Evolutionary conservation across 192 early-diverging fungal species (phyloP), one percentile per base, ranked within the genome.

Genomic region (Backusella parvicylindrica): DNA sequence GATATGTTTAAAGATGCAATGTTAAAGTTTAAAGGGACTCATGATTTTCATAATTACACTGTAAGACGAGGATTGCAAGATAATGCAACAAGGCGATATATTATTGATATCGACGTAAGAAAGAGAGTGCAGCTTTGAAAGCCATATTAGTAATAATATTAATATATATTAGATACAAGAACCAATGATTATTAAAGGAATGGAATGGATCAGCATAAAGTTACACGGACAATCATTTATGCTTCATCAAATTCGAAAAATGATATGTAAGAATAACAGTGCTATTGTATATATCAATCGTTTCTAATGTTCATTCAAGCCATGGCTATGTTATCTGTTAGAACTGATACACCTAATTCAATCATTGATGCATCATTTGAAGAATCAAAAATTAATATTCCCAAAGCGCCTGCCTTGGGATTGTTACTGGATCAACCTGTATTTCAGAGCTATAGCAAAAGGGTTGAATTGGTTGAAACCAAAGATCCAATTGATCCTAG

Each of bases 211-310:
- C 32, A 91, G 91, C 28, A 79, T 97, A 41, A 95, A 94, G 76
- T 92, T 99, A 32, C 87, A 93, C 68, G 98, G 98, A 8, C 97
- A 99, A 82, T 92, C 93, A 38, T 99, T 99, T 75, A 99, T 99
- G 97, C 86, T 99, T 36, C 98, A 99, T 84, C 98, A 99, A 86
- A 99, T 99, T 78, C 91, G 98, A 38, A 99, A 99, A 78, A 99
- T 99, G 98, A 95, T 99, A 73, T 93, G 96, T 85, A 78, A 82
- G 89, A 84, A 35, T 47, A 47, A 1, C n/a, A 16, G 15, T 47
- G 16, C n/a, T 47, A 41, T 13, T 12, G n/a, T n/a, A 15, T n/a
- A 47, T 21, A 47, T 2, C 6, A n/a, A 47, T 16, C 15, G 7
- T 47, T 47, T 47, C 18, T n/a, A 47, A 47, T 47, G 7, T 47